A percentile compares a stretch with the other conserved stretches of the same genome.
Evolutionary conservation across 2,329 filamentous ascomycete species (phyloP).

Genomic region (Microcyclospora tardicrescens): DNA sequence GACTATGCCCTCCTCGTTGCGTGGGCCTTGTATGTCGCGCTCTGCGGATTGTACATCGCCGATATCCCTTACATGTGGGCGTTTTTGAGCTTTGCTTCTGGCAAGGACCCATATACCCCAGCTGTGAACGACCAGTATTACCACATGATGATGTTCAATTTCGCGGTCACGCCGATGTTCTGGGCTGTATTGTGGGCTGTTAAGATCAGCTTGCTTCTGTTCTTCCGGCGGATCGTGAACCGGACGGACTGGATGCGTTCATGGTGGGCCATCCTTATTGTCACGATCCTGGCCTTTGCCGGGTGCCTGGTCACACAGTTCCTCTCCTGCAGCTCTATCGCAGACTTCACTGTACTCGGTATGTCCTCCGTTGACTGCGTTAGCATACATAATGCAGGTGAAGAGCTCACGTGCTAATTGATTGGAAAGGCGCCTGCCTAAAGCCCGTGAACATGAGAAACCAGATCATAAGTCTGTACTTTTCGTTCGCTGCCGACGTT

Average conservation of each 20-base stretch:
- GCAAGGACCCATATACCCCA: neutral
- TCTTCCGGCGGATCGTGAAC: constrained; percentile 4
- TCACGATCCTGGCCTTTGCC: constrained; percentile 2
- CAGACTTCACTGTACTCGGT: constrained; percentile 2
- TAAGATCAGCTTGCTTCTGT: constrained; percentile 6
- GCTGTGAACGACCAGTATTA: constrained; percentile 1
- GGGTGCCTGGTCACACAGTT: constrained; percentile 3
- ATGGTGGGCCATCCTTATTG: constrained; percentile 3
- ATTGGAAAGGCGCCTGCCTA: too few relatives aligned
- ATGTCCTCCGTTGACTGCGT: neutral
- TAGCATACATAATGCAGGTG: too few relatives aligned
- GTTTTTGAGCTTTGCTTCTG: constrained; percentile 2
- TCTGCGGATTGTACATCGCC: constrained; percentile 4
- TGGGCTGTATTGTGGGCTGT: constrained; percentile 5
- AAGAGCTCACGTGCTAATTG: too few relatives aligned
- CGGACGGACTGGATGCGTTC: constrained; percentile 2
- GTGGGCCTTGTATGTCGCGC: constrained; percentile 3
- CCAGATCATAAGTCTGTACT: too few relatives aligned
- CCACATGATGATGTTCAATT: constrained; percentile 5
- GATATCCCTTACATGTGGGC: constrained; percentile 4
- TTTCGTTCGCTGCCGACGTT: constrained; percentile 3
- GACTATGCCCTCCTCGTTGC: constrained; percentile 4
- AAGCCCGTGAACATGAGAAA: too few relatives aligned
- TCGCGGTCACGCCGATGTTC: constrained; percentile 3
- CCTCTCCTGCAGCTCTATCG: constrained; percentile 1